Base-by-base conservation (phyloP, 306 rosid genomes). In the Ochetophila trinervis region DNA sequence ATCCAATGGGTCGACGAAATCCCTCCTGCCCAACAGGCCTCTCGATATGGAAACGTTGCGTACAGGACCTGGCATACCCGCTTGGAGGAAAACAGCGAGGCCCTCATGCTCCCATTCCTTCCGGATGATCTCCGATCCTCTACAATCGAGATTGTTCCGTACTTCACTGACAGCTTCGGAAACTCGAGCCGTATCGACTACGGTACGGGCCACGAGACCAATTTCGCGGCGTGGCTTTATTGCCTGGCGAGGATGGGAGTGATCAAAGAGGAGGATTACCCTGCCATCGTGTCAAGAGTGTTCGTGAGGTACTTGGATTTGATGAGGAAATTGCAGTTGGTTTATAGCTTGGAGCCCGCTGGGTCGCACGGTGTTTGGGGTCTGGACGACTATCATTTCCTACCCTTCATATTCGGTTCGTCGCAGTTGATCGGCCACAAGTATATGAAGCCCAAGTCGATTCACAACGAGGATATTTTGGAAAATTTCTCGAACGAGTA, bases 301-400 rank as follows among this genome's bases (percentile, higher is more conserved):
- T 88, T 94, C 21, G 85, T 86, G 8, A 88, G 78, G 79, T 94
- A 94, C 64, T 62, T 94, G 30, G 99, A 88, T 2, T 12, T 94
- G 71, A 94, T 90, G 99, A 84, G 99, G 78, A 90, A 88, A 66
- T 74, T 94, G 81, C 99, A 94, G 75, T 57, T 77, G 71, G 84
- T 79, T 68, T 94, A 94, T 66, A 78, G 72, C 66, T 67, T 94
- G 71, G 99, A 94, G 60, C 99, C 99, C 15, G 99, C 99, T 0
- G 99, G 99, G 37, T 93, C 99, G 0, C 99, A 93, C 60, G 99
- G 99, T 8, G 99, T 93, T 18, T 93, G 99, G 99, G 99, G 99
- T 4, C 96, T 93, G 4, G 99, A 93, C 49, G 99, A 93, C 71
- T 90, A 90, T 35, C 96, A 90, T 56, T 89, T 93, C 62, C 53